Conservation (phyloP, 305 asterid genomes). For the Stenogyne calaminthoides region DNA sequence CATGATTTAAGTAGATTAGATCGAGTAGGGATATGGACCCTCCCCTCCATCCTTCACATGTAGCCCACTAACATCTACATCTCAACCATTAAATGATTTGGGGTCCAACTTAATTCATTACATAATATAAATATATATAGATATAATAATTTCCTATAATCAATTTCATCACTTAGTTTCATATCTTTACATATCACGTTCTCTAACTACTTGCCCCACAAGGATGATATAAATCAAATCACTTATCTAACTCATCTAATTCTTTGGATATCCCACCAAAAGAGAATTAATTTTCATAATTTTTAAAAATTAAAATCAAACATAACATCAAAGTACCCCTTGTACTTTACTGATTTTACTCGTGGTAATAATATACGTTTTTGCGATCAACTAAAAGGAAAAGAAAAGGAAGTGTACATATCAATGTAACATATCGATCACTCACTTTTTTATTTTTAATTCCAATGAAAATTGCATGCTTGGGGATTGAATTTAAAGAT, state of each 20-base stretch:
- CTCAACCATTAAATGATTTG: conserved; percentile 52
- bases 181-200: background rate
- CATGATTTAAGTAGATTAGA: conserved; percentile 19
- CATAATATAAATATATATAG: background rate
- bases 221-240: conserved; percentile 45
- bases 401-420: background rate
- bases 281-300: too few relatives aligned
- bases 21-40: conserved; percentile 52
- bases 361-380: too few relatives aligned
- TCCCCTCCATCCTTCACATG: conserved; percentile 67
- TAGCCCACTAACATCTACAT: conserved; percentile 62
- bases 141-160: background rate
- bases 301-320: too few relatives aligned
- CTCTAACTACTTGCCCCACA: conserved; percentile 33
- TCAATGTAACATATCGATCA: background rate
- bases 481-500: conserved; percentile 50
- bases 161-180: background rate
- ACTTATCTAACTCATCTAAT: conserved; percentile 30
- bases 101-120: conserved; percentile 12
- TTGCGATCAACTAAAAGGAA: too few relatives aligned
- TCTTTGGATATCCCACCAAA: conserved; percentile 32
- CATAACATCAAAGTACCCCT: too few relatives aligned
- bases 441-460: background rate
- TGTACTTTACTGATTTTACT: too few relatives aligned
- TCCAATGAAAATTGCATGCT: conserved; percentile 58